phyloP scores from a whole-genome alignment of 2,329 filamentous ascomycete species.

The Fusarium poae region DNA sequence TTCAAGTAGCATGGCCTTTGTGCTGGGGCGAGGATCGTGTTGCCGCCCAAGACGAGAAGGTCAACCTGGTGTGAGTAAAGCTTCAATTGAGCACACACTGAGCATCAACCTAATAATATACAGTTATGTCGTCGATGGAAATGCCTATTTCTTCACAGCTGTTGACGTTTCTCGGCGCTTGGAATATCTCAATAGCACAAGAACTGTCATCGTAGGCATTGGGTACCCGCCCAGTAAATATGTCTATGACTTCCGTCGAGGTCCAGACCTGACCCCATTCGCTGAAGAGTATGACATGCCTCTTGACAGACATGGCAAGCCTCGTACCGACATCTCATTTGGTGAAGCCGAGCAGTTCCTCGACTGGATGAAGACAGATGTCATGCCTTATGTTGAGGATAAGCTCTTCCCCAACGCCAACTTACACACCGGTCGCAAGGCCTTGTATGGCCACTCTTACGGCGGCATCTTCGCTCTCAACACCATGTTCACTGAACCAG shows the following conservation, averaged over 20 bases:
- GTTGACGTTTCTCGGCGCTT: constrained; percentile 49
- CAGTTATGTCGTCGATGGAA: constrained; percentile 54
- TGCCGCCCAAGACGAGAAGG: constrained; percentile 39
- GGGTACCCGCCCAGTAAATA: constrained; percentile 50
- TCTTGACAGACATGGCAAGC: constrained; percentile 43
- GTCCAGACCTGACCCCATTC: constrained; percentile 51
- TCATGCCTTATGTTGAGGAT: constrained; percentile 53
- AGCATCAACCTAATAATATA: background rate
- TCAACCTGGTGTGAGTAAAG: constrained; percentile 47
- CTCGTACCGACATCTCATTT: constrained; percentile 46
- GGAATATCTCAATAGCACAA: constrained; percentile 45
- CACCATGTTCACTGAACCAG: constrained; percentile 56
- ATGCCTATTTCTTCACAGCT: constrained; percentile 54
- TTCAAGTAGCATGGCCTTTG: constrained; percentile 52
- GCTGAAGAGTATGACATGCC: constrained; percentile 47
- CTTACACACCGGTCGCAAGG: constrained; percentile 56
- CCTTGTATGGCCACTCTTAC: constrained; percentile 64
- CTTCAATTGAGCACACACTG: background rate
- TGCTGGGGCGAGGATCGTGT: constrained; percentile 47
- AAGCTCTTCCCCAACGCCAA: constrained; percentile 46
- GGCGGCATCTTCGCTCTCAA: constrained; percentile 63
- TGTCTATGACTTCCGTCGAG: constrained; percentile 50
- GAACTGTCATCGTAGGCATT: constrained; percentile 52
- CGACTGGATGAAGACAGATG: constrained; percentile 56
- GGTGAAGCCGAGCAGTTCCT: constrained; percentile 62